Evolutionary conservation across 345 rosid species (phyloP).

Genomic region (Turritis glabra): DNA sequence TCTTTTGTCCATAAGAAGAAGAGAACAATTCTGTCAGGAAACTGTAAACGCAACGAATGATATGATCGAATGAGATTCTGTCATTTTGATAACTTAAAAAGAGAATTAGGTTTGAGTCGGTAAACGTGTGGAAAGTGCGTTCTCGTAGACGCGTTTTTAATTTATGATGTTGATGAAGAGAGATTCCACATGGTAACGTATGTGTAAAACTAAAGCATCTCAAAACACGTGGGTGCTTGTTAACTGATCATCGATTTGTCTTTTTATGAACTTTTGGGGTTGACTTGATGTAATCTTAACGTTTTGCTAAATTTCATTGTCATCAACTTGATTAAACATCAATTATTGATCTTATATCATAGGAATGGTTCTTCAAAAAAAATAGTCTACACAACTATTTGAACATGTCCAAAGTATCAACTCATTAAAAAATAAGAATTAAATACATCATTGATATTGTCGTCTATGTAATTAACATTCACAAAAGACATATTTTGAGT

Average conservation of each 20-base stretch:
- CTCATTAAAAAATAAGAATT: too few species aligned
- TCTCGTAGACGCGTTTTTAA: constrained; percentile 5
- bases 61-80: constrained; percentile 8
- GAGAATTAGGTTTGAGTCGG: constrained; percentile 1
- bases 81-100: background rate
- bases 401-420: background rate
- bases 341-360: background rate
- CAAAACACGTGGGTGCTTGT: constrained; percentile 12
- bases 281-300: constrained; percentile 13
- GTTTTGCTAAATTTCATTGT: constrained; percentile 6
- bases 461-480: background rate
- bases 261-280: background rate
- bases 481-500: background rate
- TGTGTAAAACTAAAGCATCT: constrained; percentile 25
- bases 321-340: background rate
- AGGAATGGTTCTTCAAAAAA: background rate
- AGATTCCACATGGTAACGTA: constrained; percentile 17
- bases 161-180: background rate
- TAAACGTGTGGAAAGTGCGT: constrained; percentile 13
- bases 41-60: constrained; percentile 14
- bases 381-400: background rate
- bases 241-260: background rate
- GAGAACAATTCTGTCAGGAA: background rate
- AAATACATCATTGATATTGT: background rate
- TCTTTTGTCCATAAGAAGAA: background rate